Evolutionary conservation across 768 basidiomycete genomes (phyloP).

Genomic region (Astraeus odoratus): DNA sequence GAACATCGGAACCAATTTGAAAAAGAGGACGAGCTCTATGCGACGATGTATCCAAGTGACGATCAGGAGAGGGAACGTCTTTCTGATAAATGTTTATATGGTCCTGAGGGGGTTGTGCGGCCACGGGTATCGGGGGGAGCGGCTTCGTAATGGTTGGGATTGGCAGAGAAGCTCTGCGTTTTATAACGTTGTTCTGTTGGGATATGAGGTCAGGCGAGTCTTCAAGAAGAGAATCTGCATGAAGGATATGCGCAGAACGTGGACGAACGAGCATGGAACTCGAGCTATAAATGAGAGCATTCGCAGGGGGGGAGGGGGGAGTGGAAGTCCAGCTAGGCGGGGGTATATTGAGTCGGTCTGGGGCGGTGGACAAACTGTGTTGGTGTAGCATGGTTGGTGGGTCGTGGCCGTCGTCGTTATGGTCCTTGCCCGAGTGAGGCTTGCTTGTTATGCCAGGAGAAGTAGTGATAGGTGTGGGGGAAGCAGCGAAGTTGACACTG

Average conservation of each 20-base stretch:
- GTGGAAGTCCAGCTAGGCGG: slow-evolving; percentile 53
- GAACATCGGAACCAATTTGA: slow-evolving; percentile 11
- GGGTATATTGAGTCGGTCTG: slow-evolving; percentile 1
- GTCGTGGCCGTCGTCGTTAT: background rate
- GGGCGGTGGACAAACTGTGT: background rate
- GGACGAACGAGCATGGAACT: slow-evolving; percentile 31
- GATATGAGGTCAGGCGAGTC: background rate
- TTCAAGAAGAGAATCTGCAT: too few relatives aligned
- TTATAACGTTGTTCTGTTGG: slow-evolving; percentile 6
- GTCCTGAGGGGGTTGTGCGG: background rate
- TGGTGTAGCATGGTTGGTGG: background rate
- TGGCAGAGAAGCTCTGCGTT: slow-evolving; percentile 40
- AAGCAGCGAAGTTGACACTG: slow-evolving; percentile 33
- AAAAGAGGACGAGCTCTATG: slow-evolving; percentile 8
- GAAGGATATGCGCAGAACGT: too few relatives aligned
- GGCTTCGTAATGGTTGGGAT: slow-evolving; percentile 19
- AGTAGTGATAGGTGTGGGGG: slow-evolving; percentile 52
- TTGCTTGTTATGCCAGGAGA: slow-evolving; percentile 33
- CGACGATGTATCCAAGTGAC: background rate
- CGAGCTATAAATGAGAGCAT: slow-evolving; percentile 22
- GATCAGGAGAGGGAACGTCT: background rate
- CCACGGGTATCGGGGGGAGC: slow-evolving; percentile 4
- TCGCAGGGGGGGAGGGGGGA: slow-evolving; percentile 50
- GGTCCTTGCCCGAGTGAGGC: background rate
- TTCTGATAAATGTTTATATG: background rate